phyloP scores from a whole-genome alignment of 768 basidiomycete genomes.

The Fistulinella prunicolor region DNA sequence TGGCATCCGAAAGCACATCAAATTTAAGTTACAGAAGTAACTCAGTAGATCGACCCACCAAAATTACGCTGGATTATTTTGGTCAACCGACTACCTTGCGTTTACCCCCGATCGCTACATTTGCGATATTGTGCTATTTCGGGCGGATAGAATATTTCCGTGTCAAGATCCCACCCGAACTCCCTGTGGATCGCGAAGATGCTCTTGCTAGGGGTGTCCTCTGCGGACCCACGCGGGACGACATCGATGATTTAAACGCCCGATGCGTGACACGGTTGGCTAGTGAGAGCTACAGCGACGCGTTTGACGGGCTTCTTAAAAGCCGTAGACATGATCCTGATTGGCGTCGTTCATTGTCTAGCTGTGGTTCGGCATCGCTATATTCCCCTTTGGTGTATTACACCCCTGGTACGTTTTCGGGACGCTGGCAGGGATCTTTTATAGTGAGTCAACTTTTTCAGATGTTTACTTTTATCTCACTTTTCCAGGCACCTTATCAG shows the following conservation, averaged over 20 bases:
- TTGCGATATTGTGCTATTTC: conserved; percentile 49
- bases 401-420: conserved; percentile 42
- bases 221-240: conserved; percentile 45
- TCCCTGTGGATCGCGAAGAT: conserved; percentile 36
- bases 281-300: conserved; percentile 16
- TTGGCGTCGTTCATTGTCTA: conserved; percentile 23
- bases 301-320: conserved; percentile 19
- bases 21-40: conserved; percentile 26
- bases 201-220: conserved; percentile 28
- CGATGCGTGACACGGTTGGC: conserved; percentile 43
- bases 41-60: conserved; percentile 29
- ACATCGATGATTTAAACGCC: conserved; percentile 41
- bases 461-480: conserved; percentile 1
- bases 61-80: conserved; percentile 41
- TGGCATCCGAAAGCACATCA: conserved; percentile 12
- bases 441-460: conserved; percentile 35
- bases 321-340: conserved; percentile 33
- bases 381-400: conserved; percentile 29
- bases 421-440: conserved; percentile 49
- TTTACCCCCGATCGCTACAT: conserved; percentile 45
- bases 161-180: conserved; percentile 40
- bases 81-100: conserved; percentile 34
- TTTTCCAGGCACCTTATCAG: conserved; percentile 37
- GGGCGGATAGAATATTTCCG: conserved; percentile 36
- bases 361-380: background rate